Conservation (phyloP, 352 stramenopile species). For the Pythium pectinolyticum region DNA sequence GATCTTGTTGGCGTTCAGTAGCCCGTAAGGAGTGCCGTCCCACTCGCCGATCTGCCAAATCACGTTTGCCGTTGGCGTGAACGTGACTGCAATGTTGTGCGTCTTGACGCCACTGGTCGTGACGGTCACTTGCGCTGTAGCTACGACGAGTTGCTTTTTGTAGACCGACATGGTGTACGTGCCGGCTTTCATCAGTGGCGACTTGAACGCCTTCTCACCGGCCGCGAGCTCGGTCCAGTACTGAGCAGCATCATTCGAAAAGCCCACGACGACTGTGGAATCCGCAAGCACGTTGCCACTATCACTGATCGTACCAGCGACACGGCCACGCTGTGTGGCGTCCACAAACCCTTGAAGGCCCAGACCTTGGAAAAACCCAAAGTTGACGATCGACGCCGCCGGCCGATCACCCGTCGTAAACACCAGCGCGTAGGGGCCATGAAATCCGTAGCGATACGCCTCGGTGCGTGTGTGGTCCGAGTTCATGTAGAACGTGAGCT, state of each 20-base stretch:
- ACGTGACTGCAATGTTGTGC: constrained; percentile 31
- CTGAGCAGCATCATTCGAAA: constrained; percentile 40
- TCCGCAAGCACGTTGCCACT: constrained; percentile 28
- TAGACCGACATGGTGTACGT: constrained; percentile 56
- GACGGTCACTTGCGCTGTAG: constrained; percentile 33
- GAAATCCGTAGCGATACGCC: constrained; percentile 54
- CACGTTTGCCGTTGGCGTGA: constrained; percentile 21
- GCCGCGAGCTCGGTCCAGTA: constrained; percentile 39
- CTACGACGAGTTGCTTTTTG: constrained; percentile 54
- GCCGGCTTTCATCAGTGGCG: constrained; percentile 44
- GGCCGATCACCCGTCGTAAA: constrained; percentile 40
- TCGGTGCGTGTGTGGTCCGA: constrained; percentile 59
- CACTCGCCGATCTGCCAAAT: constrained; percentile 54
- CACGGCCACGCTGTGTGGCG: constrained; percentile 31
- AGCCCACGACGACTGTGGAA: constrained; percentile 34
- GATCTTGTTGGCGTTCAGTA: constrained; percentile 59
- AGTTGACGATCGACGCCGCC: constrained; percentile 28
- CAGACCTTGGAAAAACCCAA: constrained; percentile 45
- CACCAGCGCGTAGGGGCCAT: constrained; percentile 48
- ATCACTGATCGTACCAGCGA: constrained; percentile 40
- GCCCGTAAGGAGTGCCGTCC: constrained; percentile 51
- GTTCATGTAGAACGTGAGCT: constrained; percentile 64
- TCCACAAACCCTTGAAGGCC: constrained; percentile 39
- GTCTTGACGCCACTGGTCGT: constrained; percentile 14
- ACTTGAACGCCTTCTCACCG: constrained; percentile 31